phyloP scores from a whole-genome alignment of 2,329 filamentous ascomycete genomes.

The Dichotomopilus funicola region DNA sequence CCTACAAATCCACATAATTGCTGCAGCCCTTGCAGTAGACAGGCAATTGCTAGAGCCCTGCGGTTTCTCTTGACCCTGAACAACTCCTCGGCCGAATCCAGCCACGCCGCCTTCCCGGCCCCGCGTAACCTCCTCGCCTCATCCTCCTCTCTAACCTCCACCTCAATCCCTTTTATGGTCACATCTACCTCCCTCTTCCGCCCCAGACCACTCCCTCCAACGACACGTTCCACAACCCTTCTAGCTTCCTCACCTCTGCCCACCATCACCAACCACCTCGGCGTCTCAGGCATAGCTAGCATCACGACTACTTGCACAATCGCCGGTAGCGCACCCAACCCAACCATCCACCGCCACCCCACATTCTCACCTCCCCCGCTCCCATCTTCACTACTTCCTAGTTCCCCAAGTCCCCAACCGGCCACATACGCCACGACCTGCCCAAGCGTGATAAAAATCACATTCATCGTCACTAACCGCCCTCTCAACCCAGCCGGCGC shows the following conservation, averaged over 20 bases:
- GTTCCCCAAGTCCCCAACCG: slow-evolving; percentile 66
- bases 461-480: slow-evolving; percentile 72
- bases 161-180: slow-evolving; percentile 60
- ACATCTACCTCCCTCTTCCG: slow-evolving; percentile 33
- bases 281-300: slow-evolving; percentile 75
- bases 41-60: slow-evolving; percentile 75
- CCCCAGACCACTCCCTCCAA: slow-evolving; percentile 39
- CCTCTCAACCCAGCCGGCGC: slow-evolving; percentile 71
- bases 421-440: slow-evolving; percentile 84
- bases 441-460: slow-evolving; percentile 77
- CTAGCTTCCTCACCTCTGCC: slow-evolving; percentile 57
- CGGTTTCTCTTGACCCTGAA: slow-evolving; percentile 56
- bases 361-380: slow-evolving; percentile 31
- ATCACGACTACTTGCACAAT: slow-evolving; percentile 63
- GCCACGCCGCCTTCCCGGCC: slow-evolving; percentile 30
- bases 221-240: slow-evolving; percentile 58
- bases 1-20: slow-evolving; percentile 78
- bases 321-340: slow-evolving; percentile 73
- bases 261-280: slow-evolving; percentile 74
- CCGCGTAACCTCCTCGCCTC: slow-evolving; percentile 44
- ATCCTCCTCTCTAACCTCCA: slow-evolving; percentile 61
- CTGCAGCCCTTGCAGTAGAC: slow-evolving; percentile 78
- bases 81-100: slow-evolving; percentile 47
- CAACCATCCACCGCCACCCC: slow-evolving; percentile 90
- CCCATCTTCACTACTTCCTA: slow-evolving; percentile 27